Conservation (phyloP, 345 rosid species). For the Eucalyptus rudis region DNA sequence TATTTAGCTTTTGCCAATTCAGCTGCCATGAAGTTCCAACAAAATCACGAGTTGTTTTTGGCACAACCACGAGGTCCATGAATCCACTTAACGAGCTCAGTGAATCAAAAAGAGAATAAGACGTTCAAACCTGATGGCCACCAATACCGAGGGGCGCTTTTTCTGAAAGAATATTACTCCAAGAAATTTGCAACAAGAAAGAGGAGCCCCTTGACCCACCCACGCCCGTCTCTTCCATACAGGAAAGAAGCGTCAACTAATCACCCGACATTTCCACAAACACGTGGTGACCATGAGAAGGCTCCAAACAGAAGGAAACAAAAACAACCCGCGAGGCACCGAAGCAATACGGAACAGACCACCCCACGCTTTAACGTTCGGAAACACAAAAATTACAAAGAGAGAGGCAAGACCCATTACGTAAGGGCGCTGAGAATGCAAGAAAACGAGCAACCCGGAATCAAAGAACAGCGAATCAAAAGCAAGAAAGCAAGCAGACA, state of each 20-base stretch:
- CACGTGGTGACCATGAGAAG: neutral
- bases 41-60: neutral
- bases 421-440: neutral
- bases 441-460: neutral
- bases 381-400: neutral
- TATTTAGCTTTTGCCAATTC: neutral
- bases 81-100: neutral
- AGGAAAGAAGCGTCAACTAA: neutral
- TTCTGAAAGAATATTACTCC: neutral
- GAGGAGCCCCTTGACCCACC: neutral
- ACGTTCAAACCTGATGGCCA: neutral
- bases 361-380: neutral
- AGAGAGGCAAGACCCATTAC: neutral
- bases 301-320: neutral
- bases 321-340: neutral
- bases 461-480: neutral
- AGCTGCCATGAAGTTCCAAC: neutral
- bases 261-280: neutral
- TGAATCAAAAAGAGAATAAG: neutral
- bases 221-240: neutral
- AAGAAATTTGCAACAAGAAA: neutral
- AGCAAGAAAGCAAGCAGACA: neutral
- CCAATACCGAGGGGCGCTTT: fast-evolving
- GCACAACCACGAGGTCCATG: neutral
- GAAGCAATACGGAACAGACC: neutral